Evolutionary conservation across 2,329 filamentous ascomycete genomes (phyloP).

Genomic region (Dothistroma pini): DNA sequence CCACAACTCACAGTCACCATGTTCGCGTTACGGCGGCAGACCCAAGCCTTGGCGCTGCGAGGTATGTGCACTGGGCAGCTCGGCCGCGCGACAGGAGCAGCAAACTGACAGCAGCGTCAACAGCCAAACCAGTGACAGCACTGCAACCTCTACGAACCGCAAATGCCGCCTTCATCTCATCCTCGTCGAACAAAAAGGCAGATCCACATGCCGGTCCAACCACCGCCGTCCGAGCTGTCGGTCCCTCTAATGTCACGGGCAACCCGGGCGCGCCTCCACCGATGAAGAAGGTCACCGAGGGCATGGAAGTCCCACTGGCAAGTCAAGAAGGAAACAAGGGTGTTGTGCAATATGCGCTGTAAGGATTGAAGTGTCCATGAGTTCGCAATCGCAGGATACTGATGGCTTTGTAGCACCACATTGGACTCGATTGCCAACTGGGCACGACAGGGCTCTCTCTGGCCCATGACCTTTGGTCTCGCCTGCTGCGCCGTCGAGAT

Average conservation of each 20-base stretch:
- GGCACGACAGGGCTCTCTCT: slow-evolving; percentile 78
- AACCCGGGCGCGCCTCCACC: slow-evolving; percentile 52
- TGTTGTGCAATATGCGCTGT: slow-evolving; percentile 81
- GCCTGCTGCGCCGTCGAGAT: slow-evolving; percentile 89
- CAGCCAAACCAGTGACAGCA: slow-evolving; percentile 64
- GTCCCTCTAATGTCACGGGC: slow-evolving; percentile 46
- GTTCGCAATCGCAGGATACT: slow-evolving; percentile 10
- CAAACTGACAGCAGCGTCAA: slow-evolving; percentile 25
- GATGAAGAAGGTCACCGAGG: slow-evolving; percentile 53
- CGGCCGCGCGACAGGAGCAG: slow-evolving; percentile 8
- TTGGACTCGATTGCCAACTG: slow-evolving; percentile 79
- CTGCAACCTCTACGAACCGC: slow-evolving; percentile 61
- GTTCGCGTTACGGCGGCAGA: slow-evolving; percentile 50
- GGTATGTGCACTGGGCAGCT: slow-evolving; percentile 39
- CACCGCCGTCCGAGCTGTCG: slow-evolving; percentile 33
- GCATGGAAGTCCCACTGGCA: slow-evolving; percentile 67
- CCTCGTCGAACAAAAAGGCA: slow-evolving; percentile 62
- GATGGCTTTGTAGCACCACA: slow-evolving; percentile 57
- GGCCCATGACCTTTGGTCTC: slow-evolving; percentile 85
- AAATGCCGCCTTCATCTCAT: slow-evolving; percentile 60
- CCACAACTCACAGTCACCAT: slow-evolving; percentile 35
- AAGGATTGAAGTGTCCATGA: slow-evolving; percentile 42
- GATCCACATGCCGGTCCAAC: slow-evolving; percentile 33
- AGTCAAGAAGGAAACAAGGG: slow-evolving; percentile 79
- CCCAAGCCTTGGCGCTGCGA: slow-evolving; percentile 54